A percentile compares a stretch with the other conserved stretches of the same genome.
phyloP scores from a whole-genome alignment of 345 rosid genomes.

The Citrus sinensis region DNA sequence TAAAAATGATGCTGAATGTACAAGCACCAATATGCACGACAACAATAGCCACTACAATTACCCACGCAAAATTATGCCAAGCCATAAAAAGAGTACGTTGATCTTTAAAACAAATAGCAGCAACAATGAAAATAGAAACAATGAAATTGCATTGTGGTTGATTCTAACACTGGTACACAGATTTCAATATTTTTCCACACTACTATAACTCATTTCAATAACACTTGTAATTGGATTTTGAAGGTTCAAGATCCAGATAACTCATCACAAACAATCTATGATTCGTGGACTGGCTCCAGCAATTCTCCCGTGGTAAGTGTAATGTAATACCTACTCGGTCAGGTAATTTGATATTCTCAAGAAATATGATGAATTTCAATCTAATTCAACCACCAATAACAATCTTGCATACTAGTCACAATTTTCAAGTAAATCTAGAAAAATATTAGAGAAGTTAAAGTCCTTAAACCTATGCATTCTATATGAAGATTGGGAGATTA shows the following conservation, averaged over 20 bases:
- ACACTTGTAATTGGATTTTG: slow-evolving; percentile 10
- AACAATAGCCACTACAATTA: background rate
- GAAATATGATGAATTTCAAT: background rate
- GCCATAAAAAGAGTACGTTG: background rate
- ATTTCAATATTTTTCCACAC: background rate
- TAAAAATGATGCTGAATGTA: background rate
- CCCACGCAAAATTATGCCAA: background rate
- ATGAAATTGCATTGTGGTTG: background rate
- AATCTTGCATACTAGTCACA: background rate
- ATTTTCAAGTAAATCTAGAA: background rate
- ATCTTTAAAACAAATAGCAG: background rate
- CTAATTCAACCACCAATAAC: background rate
- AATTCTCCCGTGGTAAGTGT: slow-evolving; percentile 46
- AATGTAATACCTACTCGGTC: slow-evolving; percentile 1
- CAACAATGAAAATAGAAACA: background rate
- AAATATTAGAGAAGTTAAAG: background rate
- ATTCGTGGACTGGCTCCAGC: slow-evolving; percentile 52
- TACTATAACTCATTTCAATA: slow-evolving; percentile 9
- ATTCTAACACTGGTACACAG: background rate
- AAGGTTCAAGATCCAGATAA: slow-evolving; percentile 82
- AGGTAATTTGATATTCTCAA: background rate
- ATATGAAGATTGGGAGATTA: slow-evolving; percentile 55
- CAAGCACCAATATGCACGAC: background rate
- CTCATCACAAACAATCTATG: slow-evolving; percentile 60
- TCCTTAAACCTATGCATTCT: slow-evolving; percentile 2